Base-by-base conservation (phyloP, 1,284 basidiomycete species). In the Apiotrichum sp. region DNA sequence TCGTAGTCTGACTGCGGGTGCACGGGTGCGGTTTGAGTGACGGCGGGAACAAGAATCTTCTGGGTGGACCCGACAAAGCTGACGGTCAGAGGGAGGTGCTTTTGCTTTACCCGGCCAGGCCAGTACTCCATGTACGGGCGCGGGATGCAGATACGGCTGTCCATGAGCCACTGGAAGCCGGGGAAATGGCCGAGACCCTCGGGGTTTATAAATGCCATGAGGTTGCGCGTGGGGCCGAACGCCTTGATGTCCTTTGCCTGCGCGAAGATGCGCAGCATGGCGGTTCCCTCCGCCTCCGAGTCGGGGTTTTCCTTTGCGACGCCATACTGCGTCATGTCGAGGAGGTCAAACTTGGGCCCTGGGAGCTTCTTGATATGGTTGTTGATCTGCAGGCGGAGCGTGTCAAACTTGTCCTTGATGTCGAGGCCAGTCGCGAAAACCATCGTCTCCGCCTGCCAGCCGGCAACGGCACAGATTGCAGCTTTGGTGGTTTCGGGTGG, bases 401-500 rank as follows among this genome's bases (percentile, higher is more conserved):
- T 55, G 31, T 59, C 56, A 11, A 63, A 64, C 46, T 68, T 68
- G 5, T 63, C 63, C 32, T 50, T 8, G 3, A 66, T 57, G 43
- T 66, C 64, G 3, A 66, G 56, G 2, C 65, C 64, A 0, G 58
- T 61, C 1, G 61, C 57, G 32, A 60, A 61, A 31, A 60, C 55
- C 44, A 54, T 48, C 4, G 53, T 48, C 56, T 66, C 63, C 6
- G 65, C 66, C 45, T 65, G 63, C 29, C 61, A 68, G 10, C 66
- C 66, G 0, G 58, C 66, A 5, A 61, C 40, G 8, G 57, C 65
- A 39, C 62, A 62, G 43, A 68, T 58, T 16, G 59, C 63, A n/a
- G 59, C 59, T 52, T 68, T 68, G 1, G 66, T 68, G 3, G 66
- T 66, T 4, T 63, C 50, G 3, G 66, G 66, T 1, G 66, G 66